Evolutionary conservation across 2,329 filamentous ascomycete genomes (phyloP), one percentile per base, ranked within the genome.

Genomic region (Dothideomycetes sp.): DNA sequence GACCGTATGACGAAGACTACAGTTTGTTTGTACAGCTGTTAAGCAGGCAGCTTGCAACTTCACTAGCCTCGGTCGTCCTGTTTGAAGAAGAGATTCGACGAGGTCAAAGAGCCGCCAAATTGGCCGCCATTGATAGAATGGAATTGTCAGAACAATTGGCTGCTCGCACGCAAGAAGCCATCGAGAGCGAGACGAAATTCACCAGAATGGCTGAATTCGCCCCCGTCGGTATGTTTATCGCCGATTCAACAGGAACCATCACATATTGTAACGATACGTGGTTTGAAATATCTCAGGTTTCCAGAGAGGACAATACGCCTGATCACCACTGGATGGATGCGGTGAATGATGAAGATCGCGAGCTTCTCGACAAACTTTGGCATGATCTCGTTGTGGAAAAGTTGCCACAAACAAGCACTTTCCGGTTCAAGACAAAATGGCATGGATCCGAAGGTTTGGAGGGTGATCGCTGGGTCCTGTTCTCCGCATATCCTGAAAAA

Each of bases 161-260:
- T 30, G 68, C 81, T 20, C 62, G 70, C 33, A 74, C 72, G 2
- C 67, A 73, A 53, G 69, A 75, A 55, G 71, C 70, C 3, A 65
- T 67, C 18, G 71, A 74, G 42, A 71, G 78, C 55, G 84, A 91
- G 57, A 80, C 82, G 22, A 80, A 81, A 44, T 91, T 91, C 55
- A 85, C 82, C 1, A 72, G 83, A 31, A 87, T 91, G 82, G 83
- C 84, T 2, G 84, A 88, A 54, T 84, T 86, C 48, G 82, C 83
- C 0, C 84, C 84, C 0, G 84, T 88, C 1, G 85, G 84, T 19
- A 81, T 93, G 64, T 89, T 89, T 57, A 88, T 91, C 49, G 82
- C 83, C n/a, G 74, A 86, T 53, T 70, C 74, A 0, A 60, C 68
- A 28, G 84, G 85, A 3, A 66, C 72, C 17, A 83, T 91, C 51